Base-by-base conservation (phyloP, 306 rosid genomes). In the Chamaecrista fasciculata region DNA sequence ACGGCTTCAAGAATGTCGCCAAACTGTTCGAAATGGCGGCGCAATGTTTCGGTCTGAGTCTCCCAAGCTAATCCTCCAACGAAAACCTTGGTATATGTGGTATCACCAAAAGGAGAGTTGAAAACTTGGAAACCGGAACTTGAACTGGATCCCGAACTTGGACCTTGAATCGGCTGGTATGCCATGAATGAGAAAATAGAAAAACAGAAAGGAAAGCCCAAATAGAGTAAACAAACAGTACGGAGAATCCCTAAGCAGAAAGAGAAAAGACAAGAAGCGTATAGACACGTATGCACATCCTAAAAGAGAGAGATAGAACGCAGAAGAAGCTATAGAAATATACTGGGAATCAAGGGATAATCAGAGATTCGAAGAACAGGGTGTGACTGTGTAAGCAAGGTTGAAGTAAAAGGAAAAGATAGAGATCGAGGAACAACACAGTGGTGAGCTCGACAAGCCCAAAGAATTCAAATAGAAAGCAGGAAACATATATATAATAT, bases 21-120 rank as follows among this genome's bases (percentile, higher is more conserved):
- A n/a, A 90, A 92, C 42, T 90, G 91, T 15, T 86, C 88, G 74
- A 92, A 92, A 70, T 92, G 77, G 52, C 87, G 87, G 55, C 93
- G 85, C 96, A 92, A 80, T 62, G 96, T 85, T 40, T 92, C 93
- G 75, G 90, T 89, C 81, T 87, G 98, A 0, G 98, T 92, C 79
- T 92, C 98, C 98, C 98, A 92, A 5, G 98, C 98, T 67, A 92
- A 84, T 3, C 98, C 96, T 12, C 98, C 98, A 43, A 92, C 98
- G 55, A 92, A 92, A 63, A 92, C 96, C 76, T 92, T 92, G 65
- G 98, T 90, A 81, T 82, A 87, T 7, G 98, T 92, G 4, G 98
- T 92, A 76, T 92, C 98, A 5, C 98, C 98, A 43, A 87, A 89
- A 51, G 97, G 96, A 71, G 95, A 87, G 68, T 81, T 89, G 66